phyloP scores from a whole-genome alignment of 2,329 filamentous ascomycete species.

The Colletotrichum sp. region DNA sequence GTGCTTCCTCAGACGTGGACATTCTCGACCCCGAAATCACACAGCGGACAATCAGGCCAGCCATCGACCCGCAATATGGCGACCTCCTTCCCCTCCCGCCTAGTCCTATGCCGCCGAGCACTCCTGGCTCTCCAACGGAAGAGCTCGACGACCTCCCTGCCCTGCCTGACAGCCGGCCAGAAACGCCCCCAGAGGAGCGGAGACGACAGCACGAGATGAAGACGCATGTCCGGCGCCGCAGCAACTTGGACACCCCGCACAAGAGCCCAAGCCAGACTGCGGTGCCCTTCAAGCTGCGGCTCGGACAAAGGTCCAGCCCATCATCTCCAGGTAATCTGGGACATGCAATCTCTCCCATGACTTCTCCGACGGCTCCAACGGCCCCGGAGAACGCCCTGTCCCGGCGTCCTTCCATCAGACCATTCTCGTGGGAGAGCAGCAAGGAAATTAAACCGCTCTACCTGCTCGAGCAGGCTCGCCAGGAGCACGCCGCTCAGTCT shows the following conservation, averaged over 20 bases:
- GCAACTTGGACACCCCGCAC: conserved; percentile 49
- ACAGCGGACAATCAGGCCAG: conserved; percentile 63
- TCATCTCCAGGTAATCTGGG: conserved; percentile 42
- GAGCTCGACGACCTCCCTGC: conserved; percentile 50
- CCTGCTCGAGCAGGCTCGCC: conserved; percentile 71
- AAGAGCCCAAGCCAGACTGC: conserved; percentile 63
- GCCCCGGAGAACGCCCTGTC: conserved; percentile 36
- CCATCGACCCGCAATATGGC: conserved; percentile 70
- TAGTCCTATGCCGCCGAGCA: conserved; percentile 67
- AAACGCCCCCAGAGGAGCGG: conserved; percentile 57
- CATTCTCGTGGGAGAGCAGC: conserved; percentile 66
- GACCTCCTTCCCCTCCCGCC: conserved; percentile 70
- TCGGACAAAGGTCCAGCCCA: conserved; percentile 52
- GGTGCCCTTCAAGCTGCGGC: conserved; percentile 61
- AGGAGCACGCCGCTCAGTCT: conserved; percentile 30
- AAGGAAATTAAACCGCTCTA: conserved; percentile 83
- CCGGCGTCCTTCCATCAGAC: conserved; percentile 50
- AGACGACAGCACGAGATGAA: conserved; percentile 42
- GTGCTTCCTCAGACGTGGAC: conserved; percentile 33
- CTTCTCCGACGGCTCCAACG: conserved; percentile 33
- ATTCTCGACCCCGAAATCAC: conserved; percentile 63
- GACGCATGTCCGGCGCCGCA: conserved; percentile 54
- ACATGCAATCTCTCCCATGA: conserved; percentile 45
- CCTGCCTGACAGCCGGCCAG: conserved; percentile 66
- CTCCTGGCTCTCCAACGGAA: conserved; percentile 52